Evolutionary conservation across 371 early-diverging fungal species (phyloP), one percentile per base, ranked within the genome.

Genomic region (Parasitella parasitica): DNA sequence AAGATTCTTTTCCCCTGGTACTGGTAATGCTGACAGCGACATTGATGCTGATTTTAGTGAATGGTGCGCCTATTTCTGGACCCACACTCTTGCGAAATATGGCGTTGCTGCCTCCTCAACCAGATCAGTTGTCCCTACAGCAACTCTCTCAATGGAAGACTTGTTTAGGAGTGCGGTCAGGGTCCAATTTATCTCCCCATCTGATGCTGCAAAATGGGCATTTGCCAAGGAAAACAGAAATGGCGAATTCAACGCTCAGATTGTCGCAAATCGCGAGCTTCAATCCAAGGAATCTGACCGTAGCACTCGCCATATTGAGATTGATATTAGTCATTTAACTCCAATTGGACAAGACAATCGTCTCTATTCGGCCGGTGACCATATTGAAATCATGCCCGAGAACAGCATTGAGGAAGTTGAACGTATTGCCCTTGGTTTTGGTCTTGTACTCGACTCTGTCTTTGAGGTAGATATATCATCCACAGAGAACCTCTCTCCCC

Each of bases 281-380:
- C 77, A 75, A 18, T 63, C 43, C n/a, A 59, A 30, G 36, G 46
- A 37, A 2, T 66, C 75, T 9, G 62, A 41, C 7, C 64, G 72
- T 12, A 75, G 75, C 52, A 83, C 84, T 0, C 71, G 80, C 15
- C 80, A 82, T 39, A 67, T 83, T 39, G 78, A 81, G 30, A 54
- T 79, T 41, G 80, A 79, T 57, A 55, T 74, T 35, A 59, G 67
- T 2, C 27, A 59, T 0, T 34, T 77, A 20, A 46, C 49, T 1
- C 66, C 71, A 7, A 18, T 75, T 27, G 43, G 58, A 3, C 50
- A 43, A n/a, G 60, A 67, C 3, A 32, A 24, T 55, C 67, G 56
- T 26, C 30, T 64, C 9, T 85, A 81, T 27, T 30, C 71, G 30
- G 73, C 86, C 3, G 86, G 84, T 46, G 84, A 85, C 53, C 86